These are phyloP conservation scores for Hippophae tibetana DNA, from an alignment of 306 rosid genomes.

Conservation along the genomic window DNA sequence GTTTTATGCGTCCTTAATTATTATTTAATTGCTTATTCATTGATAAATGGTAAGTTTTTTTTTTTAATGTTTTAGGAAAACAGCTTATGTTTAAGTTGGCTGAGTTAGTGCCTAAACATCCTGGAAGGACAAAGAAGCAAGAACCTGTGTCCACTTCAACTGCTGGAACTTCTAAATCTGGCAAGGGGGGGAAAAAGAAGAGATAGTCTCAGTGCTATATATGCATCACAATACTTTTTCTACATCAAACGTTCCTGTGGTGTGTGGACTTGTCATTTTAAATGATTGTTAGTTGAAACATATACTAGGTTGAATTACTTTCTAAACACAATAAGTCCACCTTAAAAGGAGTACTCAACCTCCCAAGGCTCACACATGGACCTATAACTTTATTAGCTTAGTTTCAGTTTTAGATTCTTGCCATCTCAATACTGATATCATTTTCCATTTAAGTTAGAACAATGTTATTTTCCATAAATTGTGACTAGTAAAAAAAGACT, in stretches of 20 bases:
- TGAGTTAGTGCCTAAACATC: slow-evolving; percentile 83
- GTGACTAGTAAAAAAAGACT: too few relatives aligned
- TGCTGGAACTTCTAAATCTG: slow-evolving; percentile 68
- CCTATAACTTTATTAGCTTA: too few relatives aligned
- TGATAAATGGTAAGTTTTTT: background rate
- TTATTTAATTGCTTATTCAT: background rate
- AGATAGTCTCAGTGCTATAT: slow-evolving; percentile 26
- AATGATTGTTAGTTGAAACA: background rate
- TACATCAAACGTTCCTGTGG: background rate
- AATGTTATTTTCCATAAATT: too few relatives aligned
- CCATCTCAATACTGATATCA: too few relatives aligned
- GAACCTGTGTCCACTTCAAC: slow-evolving; percentile 52
- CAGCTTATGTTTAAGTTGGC: slow-evolving; percentile 57
- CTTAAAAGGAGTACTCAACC: too few relatives aligned
- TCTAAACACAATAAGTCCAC: too few relatives aligned
- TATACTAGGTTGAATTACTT: too few relatives aligned
- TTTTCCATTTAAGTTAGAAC: too few relatives aligned
- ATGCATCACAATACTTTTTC: background rate
- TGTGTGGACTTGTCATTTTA: background rate
- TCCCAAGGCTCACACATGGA: too few relatives aligned
- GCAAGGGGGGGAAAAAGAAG: slow-evolving; percentile 71
- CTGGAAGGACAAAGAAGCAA: slow-evolving; percentile 76
- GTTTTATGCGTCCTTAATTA: background rate
- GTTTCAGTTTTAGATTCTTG: too few relatives aligned
- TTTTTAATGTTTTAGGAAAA: slow-evolving; percentile 44